phyloP scores from a whole-genome alignment of 2,329 filamentous ascomycete genomes.

The Akanthomyces muscarius region DNA sequence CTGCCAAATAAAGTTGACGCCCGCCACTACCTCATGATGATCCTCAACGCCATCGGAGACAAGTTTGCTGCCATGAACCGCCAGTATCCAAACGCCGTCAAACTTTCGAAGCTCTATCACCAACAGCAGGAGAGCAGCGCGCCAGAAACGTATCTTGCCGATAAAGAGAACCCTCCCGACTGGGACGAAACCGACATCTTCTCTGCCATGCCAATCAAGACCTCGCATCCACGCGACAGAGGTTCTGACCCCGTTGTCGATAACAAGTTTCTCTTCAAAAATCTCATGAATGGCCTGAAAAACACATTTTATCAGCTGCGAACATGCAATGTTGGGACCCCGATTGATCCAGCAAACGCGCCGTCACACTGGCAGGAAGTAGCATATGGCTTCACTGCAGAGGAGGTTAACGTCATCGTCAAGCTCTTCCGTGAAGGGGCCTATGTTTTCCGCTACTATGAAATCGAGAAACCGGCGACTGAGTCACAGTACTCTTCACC shows the following conservation, averaged over 20 bases:
- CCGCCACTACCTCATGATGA: conserved; percentile 93
- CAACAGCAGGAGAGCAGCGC: conserved; percentile 60
- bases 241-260: conserved; percentile 88
- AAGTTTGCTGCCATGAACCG: conserved; percentile 98
- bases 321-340: conserved; percentile 72
- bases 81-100: conserved; percentile 91
- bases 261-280: conserved; percentile 98
- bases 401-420: conserved; percentile 93
- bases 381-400: conserved; percentile 92
- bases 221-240: conserved; percentile 82
- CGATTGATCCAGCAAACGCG: conserved; percentile 71
- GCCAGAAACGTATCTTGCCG: conserved; percentile 77
- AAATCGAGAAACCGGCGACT: conserved; percentile 71
- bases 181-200: conserved; percentile 99
- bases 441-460: conserved; percentile 95
- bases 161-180: conserved; percentile 75
- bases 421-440: conserved; percentile 97
- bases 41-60: conserved; percentile 94
- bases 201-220: conserved; percentile 92
- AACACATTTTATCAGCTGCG: conserved; percentile 95
- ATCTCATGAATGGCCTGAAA: conserved; percentile 90
- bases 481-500: conserved; percentile 75
- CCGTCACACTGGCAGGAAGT: conserved; percentile 93
- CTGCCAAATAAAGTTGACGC: conserved; percentile 91
- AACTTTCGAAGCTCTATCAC: conserved; percentile 74